Evolutionary conservation across 2,329 filamentous ascomycete species (phyloP), one percentile per base, ranked within the genome.

Genomic region (Curvularia eragrostidis): DNA sequence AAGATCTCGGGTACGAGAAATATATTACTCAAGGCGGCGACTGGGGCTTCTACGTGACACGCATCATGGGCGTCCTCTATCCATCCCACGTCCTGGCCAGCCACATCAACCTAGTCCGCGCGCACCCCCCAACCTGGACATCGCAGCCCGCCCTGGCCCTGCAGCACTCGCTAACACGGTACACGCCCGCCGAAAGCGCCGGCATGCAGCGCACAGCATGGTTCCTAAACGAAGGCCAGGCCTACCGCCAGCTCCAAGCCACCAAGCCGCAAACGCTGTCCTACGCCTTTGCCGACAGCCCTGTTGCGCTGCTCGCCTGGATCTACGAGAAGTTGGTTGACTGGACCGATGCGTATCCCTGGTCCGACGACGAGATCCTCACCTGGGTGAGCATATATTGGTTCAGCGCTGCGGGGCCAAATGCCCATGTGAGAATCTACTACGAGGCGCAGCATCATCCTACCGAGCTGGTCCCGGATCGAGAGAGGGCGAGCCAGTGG

Each of bases 301-400:
- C 91, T 0, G 84, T 91, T 0, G 89, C 84, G 0, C 77, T 92
- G 3, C 79, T 94, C 1, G 85, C 89, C 0, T 95, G 91, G 91
- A 87, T 94, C 32, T 90, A 90, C 64, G 91, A 94, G 76, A 94
- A 94, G 72, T 77, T 94, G 36, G 85, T 89, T 64, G 87, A 90
- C 65, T 94, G 90, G 91, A 87, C 87, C 0, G 90, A 93, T 66
- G 67, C 66, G 1, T 92, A 92, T 68, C 78, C 84, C 0, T 93
- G 90, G 90, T 89, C 85, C 0, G 87, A 91, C 59, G 89, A 93
- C 53, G 90, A 93, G 76, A 83, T 93, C 8, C 77, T 91, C 24
- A 91, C 87, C 0, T 94, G 90, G 91, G 77, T 93, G 0, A 85
- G 82, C 48, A 83, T 93, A 38, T 93, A 93, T 72, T 86, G 84